Conservation (phyloP, 169 alveolate genomes). For the Plasmodium berghei region DNA sequence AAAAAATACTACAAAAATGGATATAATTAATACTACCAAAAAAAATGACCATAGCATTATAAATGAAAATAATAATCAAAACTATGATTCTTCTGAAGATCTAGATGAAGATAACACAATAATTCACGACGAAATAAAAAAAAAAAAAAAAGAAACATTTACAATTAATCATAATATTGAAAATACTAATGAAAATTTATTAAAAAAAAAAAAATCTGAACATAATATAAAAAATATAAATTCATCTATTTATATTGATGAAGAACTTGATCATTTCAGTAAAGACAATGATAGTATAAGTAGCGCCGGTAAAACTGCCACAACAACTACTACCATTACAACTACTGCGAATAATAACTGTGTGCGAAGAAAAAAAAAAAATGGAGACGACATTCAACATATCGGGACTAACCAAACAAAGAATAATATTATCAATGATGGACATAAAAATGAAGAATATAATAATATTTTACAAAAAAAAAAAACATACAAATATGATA, state of each 20-base stretch:
- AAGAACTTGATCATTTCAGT: background rate
- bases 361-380: slow-evolving; percentile 1
- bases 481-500: background rate
- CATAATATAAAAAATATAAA: background rate
- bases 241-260: background rate
- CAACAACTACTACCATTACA: no score
- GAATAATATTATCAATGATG: background rate
- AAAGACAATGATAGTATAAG: background rate
- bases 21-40: background rate
- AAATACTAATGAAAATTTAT: background rate
- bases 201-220: slow-evolving; percentile 4
- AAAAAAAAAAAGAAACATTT: slow-evolving; percentile 13
- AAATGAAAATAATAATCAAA: background rate
- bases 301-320: background rate
- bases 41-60: background rate
- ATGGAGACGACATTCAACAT: background rate
- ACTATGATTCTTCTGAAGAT: background rate
- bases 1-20: background rate
- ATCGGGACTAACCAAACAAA: background rate
- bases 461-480: background rate
- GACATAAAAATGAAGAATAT: background rate
- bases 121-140: background rate
- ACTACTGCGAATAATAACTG: background rate
- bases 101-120: background rate
- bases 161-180: slow-evolving; percentile 1